phyloP scores from a whole-genome alignment of 768 basidiomycete genomes.

The Tylopilus rubrobrunneus region DNA sequence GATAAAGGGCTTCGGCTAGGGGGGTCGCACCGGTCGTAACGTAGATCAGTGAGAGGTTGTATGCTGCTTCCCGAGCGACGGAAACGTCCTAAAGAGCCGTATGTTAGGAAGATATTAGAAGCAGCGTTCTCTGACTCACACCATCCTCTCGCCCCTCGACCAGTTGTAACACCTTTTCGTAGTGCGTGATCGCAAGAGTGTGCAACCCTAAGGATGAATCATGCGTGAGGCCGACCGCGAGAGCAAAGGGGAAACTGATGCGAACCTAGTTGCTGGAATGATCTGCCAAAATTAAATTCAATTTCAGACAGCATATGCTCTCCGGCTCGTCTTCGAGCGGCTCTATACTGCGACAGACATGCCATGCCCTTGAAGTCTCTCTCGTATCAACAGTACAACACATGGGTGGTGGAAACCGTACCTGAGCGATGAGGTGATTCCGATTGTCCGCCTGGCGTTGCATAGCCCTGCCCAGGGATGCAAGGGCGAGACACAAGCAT shows the following conservation, averaged over 20 bases:
- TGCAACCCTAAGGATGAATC: conserved; percentile 54
- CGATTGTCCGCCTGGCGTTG: conserved; percentile 93
- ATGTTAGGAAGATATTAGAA: background rate
- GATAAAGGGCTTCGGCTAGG: conserved; percentile 66
- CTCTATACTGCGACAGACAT: conserved; percentile 78
- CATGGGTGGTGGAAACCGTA: background rate
- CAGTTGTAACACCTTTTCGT: conserved; percentile 67
- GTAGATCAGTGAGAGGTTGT: conserved; percentile 78
- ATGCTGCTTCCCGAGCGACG: conserved; percentile 13
- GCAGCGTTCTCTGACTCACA: background rate
- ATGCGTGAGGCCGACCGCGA: background rate
- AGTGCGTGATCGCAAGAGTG: conserved; percentile 80
- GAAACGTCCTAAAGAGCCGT: conserved; percentile 1
- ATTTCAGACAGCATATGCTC: conserved; percentile 60
- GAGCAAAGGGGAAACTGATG: background rate
- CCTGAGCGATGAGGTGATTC: conserved; percentile 65
- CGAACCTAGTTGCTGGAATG: conserved; percentile 48
- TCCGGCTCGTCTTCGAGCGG: conserved; percentile 44
- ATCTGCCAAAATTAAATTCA: conserved; percentile 89
- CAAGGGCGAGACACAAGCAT: conserved; percentile 76
- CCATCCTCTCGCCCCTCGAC: conserved; percentile 37
- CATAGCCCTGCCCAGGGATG: conserved; percentile 87
- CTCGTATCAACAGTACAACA: background rate
- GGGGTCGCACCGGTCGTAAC: conserved; percentile 71
- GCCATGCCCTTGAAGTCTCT: conserved; percentile 62